phyloP scores from a whole-genome alignment of 306 rosid genomes.

The Malus orientalis region DNA sequence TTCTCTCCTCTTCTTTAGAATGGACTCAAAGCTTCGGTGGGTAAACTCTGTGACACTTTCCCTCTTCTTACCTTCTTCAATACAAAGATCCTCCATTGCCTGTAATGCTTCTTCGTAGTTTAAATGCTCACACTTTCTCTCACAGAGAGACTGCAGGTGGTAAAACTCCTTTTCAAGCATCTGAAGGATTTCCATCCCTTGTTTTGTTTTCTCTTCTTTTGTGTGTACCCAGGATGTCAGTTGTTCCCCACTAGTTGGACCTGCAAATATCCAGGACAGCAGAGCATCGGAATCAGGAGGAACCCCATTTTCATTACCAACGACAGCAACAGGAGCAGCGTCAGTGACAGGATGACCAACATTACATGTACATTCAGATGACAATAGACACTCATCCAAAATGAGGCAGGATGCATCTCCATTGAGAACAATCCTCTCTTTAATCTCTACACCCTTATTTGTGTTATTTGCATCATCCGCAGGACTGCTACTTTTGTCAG shows the following conservation, averaged over 20 bases:
- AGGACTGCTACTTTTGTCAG: slow-evolving; percentile 49
- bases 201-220: slow-evolving; percentile 64
- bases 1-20: slow-evolving; percentile 64
- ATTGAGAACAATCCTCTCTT: slow-evolving; percentile 70
- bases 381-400: slow-evolving; percentile 61
- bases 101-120: slow-evolving; percentile 74
- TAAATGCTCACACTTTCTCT: slow-evolving; percentile 68
- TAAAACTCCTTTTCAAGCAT: slow-evolving; percentile 77
- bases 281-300: slow-evolving; percentile 36
- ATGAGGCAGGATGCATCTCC: slow-evolving; percentile 72
- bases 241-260: slow-evolving; percentile 64
- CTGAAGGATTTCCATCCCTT: slow-evolving; percentile 65
- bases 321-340: slow-evolving; percentile 22
- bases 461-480: slow-evolving; percentile 36
- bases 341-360: slow-evolving; percentile 30
- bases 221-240: slow-evolving; percentile 59
- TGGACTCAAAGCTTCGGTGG: slow-evolving; percentile 62
- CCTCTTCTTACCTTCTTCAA: slow-evolving; percentile 79
- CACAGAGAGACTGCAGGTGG: slow-evolving; percentile 70
- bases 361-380: slow-evolving; percentile 31
- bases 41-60: slow-evolving; percentile 51
- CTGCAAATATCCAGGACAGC: slow-evolving; percentile 75
- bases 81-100: slow-evolving; percentile 76
- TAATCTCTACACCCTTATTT: slow-evolving; percentile 42
- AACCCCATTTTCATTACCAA: slow-evolving; percentile 31